Percentiles rank a stretch among this genome's conserved stretches.
These are phyloP conservation scores for Schoenoplectus tabernaemontani DNA, from an alignment of 202 grass and related monocot species.

Conservation along the genomic window DNA sequence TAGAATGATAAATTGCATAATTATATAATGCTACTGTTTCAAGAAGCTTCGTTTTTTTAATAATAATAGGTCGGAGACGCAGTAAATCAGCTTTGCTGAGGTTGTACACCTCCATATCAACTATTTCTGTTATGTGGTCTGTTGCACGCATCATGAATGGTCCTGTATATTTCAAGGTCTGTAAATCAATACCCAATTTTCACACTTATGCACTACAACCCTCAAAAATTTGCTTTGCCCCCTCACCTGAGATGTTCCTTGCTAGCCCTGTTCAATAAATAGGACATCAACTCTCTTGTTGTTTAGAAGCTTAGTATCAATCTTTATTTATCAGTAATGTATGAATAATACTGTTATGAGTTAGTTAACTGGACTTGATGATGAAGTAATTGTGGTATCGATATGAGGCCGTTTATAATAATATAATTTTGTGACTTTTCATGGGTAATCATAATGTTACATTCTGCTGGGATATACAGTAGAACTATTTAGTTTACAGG, in stretches of 20 bases:
- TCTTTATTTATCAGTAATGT: neutral
- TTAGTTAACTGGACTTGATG: neutral
- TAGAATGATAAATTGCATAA: neutral
- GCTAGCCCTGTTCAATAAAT: neutral
- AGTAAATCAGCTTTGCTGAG: constrained; percentile 42
- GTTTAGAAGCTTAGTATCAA: neutral
- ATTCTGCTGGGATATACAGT: no score
- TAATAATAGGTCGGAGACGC: constrained; percentile 46
- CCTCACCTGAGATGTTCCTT: neutral
- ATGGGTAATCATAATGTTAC: neutral
- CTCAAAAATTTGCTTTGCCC: neutral
- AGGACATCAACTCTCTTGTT: neutral
- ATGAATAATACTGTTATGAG: neutral
- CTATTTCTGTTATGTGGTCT: constrained; percentile 58
- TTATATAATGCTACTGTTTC: neutral
- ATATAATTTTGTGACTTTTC: neutral
- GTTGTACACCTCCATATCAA: constrained; percentile 69
- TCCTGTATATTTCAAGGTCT: constrained; percentile 65
- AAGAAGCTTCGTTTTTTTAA: neutral
- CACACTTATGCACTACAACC: neutral
- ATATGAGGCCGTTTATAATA: neutral
- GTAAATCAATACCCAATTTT: neutral
- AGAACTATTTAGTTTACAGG: no score
- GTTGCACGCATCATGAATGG: constrained; percentile 53
- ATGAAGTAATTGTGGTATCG: neutral